phyloP scores from a whole-genome alignment of 495 filamentous ascomycete species.

The Xylaria palmicola region DNA sequence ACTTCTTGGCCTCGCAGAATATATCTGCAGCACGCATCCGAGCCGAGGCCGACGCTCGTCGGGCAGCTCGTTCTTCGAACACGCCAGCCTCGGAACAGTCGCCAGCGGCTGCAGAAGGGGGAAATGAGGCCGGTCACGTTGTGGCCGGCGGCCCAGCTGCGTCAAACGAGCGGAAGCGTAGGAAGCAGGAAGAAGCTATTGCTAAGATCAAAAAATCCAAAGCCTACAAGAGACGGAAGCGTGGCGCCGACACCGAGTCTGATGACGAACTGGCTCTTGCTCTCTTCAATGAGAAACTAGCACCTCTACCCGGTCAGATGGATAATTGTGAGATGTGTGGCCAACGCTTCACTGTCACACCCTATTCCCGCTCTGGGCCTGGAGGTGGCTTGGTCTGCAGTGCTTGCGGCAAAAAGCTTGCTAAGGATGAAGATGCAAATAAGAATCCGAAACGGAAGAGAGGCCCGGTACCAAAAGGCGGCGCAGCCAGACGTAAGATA shows the following conservation, averaged over 20 bases:
- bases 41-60: slow-evolving; percentile 54
- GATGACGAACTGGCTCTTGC: slow-evolving; percentile 53
- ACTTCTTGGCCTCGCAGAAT: slow-evolving; percentile 84
- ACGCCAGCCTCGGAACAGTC: slow-evolving; percentile 14
- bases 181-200: slow-evolving; percentile 61
- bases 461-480: slow-evolving; percentile 39
- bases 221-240: slow-evolving; percentile 67
- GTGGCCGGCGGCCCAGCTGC: not conserved
- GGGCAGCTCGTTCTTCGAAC: slow-evolving; percentile 36
- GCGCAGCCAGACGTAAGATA: slow-evolving; percentile 58
- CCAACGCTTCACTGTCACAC: slow-evolving; percentile 90
- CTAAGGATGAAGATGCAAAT: slow-evolving; percentile 59
- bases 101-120: slow-evolving; percentile 20
- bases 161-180: slow-evolving; percentile 40
- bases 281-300: slow-evolving; percentile 59
- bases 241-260: slow-evolving; percentile 46
- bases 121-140: slow-evolving; percentile 32
- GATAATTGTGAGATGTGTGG: slow-evolving; percentile 84
- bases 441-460: slow-evolving; percentile 57
- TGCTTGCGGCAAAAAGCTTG: slow-evolving; percentile 78
- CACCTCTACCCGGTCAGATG: slow-evolving; percentile 78
- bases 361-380: slow-evolving; percentile 81
- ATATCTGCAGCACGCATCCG: slow-evolving; percentile 82
- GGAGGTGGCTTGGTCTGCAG: slow-evolving; percentile 80
- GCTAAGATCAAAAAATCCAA: slow-evolving; percentile 80